These are phyloP conservation scores for Fusarium caatingaense DNA, from an alignment of 2,329 filamentous ascomycete genomes.

Conservation along the genomic window DNA sequence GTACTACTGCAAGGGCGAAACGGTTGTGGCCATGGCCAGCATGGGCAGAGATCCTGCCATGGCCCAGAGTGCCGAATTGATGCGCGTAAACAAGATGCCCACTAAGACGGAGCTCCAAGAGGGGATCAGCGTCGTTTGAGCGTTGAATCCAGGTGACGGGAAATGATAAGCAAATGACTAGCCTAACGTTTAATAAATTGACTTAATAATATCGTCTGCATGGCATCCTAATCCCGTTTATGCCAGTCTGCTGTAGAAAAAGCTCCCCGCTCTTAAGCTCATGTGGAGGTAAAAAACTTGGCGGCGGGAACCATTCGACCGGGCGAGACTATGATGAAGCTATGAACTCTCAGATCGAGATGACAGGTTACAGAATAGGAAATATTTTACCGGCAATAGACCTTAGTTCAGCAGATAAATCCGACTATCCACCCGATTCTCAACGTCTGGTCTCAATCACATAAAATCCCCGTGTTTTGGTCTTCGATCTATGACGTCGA, in stretches of 20 bases:
- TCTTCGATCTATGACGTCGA: conserved; percentile 32
- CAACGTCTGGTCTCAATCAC: not conserved
- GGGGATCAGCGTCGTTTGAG: conserved; percentile 63
- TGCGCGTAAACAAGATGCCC: conserved; percentile 85
- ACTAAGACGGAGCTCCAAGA: conserved; percentile 79
- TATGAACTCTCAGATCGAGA: conserved; percentile 25
- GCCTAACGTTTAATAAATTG: not conserved
- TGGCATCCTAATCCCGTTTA: not conserved
- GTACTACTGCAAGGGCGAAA: conserved; percentile 88
- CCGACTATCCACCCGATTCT: conserved; percentile 14
- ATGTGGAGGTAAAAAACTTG: not conserved
- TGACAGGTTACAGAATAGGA: conserved; percentile 23
- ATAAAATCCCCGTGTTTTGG: conserved; percentile 1
- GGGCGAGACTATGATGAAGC: conserved; percentile 14
- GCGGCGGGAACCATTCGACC: conserved; percentile 33
- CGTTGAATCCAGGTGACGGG: not conserved
- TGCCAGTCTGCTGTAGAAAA: not conserved
- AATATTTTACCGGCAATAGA: conserved; percentile 15
- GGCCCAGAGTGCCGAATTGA: conserved; percentile 84
- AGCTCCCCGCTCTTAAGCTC: not conserved
- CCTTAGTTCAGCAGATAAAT: conserved; percentile 7
- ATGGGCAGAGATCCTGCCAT: conserved; percentile 93
- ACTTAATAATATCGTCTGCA: not conserved
- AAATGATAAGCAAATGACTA: not conserved
- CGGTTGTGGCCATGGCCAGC: conserved; percentile 87